phyloP scores from a whole-genome alignment of 495 filamentous ascomycete species.

The Penicillium verhagenii region DNA sequence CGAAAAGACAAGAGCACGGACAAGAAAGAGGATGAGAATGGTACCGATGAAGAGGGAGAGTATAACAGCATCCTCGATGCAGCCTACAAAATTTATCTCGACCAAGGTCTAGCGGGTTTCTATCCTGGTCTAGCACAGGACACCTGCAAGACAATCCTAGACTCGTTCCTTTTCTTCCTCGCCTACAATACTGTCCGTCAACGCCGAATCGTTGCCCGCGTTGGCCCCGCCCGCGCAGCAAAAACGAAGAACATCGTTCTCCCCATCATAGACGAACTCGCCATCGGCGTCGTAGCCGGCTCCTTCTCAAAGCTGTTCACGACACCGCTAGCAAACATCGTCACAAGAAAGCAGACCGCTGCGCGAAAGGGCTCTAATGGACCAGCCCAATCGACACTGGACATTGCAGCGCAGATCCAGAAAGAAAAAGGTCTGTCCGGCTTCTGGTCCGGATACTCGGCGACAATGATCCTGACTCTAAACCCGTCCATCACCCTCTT shows the following conservation, averaged over 20 bases:
- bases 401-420: constrained; percentile 63
- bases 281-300: constrained; percentile 73
- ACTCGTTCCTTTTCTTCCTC: constrained; percentile 82
- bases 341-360: constrained; percentile 75
- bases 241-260: constrained; percentile 50
- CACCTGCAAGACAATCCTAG: constrained; percentile 67
- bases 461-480: constrained; percentile 73
- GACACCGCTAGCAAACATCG: constrained; percentile 79
- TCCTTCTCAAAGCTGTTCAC: constrained; percentile 76
- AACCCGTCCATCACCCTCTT: constrained; percentile 89
- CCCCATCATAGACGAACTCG: constrained; percentile 69
- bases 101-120: constrained; percentile 67
- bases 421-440: constrained; percentile 71
- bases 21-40: constrained; percentile 30
- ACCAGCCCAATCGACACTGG: constrained; percentile 34
- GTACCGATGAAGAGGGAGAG: constrained; percentile 31
- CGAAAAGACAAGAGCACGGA: constrained; percentile 34
- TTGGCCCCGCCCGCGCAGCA: constrained; percentile 30
- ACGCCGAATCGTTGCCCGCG: constrained; percentile 50
- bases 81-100: constrained; percentile 65
- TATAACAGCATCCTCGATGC: constrained; percentile 68
- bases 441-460: constrained; percentile 91
- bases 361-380: constrained; percentile 29
- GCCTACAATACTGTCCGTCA: constrained; percentile 73
- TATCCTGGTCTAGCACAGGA: constrained; percentile 75